Percentiles rank a stretch among this genome's conserved stretches.
Evolutionary conservation across 495 filamentous ascomycete species (phyloP).

Genomic region (Podospora comata): DNA sequence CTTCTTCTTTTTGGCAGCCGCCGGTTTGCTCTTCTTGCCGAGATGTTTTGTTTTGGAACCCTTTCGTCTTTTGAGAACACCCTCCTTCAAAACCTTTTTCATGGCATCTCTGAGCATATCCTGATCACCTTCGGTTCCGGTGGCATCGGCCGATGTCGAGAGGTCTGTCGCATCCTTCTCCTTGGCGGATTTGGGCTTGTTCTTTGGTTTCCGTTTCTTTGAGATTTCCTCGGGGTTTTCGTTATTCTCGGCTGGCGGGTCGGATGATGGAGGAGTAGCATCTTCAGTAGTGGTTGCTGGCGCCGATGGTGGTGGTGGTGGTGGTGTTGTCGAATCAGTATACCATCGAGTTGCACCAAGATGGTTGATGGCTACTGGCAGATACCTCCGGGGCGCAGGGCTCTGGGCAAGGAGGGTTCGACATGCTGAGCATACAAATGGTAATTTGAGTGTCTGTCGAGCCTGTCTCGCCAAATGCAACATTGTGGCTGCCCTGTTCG

Average conservation of each 20-base stretch:
- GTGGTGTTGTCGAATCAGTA: neutral
- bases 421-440: slow-evolving; percentile 10
- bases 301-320: neutral
- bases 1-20: neutral
- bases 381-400: neutral
- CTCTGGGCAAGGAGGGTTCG: neutral
- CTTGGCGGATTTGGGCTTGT: neutral
- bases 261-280: neutral
- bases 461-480: slow-evolving; percentile 11
- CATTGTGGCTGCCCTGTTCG: neutral
- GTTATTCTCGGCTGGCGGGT: neutral
- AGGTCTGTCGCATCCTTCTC: neutral
- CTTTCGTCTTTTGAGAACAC: neutral
- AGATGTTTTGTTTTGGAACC: neutral
- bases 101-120: neutral
- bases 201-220: neutral
- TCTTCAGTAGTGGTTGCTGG: neutral
- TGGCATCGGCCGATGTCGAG: neutral
- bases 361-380: neutral
- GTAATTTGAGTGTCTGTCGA: neutral
- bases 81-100: neutral
- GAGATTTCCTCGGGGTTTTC: neutral
- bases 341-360: neutral
- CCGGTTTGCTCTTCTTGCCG: neutral
- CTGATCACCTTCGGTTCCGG: neutral